These are phyloP conservation scores for Fraxinus xanthoxyloides DNA, from an alignment of 305 asterid species.

Conservation along the genomic window DNA sequence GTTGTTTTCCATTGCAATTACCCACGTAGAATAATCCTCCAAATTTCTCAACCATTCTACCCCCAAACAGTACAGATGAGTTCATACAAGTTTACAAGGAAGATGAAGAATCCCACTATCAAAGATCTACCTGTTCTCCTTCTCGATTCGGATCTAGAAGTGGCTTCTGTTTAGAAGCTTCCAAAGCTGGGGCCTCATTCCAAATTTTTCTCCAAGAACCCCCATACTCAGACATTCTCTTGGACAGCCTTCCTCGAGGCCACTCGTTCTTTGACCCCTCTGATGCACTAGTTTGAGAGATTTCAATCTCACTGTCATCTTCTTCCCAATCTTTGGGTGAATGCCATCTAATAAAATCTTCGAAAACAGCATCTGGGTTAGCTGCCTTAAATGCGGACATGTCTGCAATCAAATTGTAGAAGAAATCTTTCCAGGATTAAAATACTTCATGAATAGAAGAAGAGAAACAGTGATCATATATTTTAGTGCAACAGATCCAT, in stretches of 20 bases:
- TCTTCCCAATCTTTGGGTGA: constrained; percentile 97
- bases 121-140: constrained; percentile 84
- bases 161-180: constrained; percentile 81
- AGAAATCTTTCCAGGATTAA: constrained; percentile 11
- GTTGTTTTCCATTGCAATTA: background rate
- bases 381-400: constrained; percentile 98
- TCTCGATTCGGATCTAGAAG: constrained; percentile 90
- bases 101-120: background rate
- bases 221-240: constrained; percentile 89
- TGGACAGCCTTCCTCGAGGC: constrained; percentile 91
- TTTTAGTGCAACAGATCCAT: background rate
- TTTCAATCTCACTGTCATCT: constrained; percentile 35
- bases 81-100: background rate
- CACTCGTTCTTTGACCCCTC: constrained; percentile 40
- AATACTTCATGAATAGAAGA: background rate
- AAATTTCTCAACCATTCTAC: background rate
- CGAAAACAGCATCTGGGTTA: constrained; percentile 87
- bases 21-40: background rate
- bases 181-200: constrained; percentile 70
- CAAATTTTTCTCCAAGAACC: constrained; percentile 91
- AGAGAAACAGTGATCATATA: background rate
- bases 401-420: constrained; percentile 49
- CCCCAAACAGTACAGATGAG: background rate
- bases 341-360: constrained; percentile 98
- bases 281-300: constrained; percentile 31